Percentiles rank a stretch among this genome's conserved stretches.
Evolutionary conservation across 768 basidiomycete genomes (phyloP).

Genomic region (Crucibulum laeve): DNA sequence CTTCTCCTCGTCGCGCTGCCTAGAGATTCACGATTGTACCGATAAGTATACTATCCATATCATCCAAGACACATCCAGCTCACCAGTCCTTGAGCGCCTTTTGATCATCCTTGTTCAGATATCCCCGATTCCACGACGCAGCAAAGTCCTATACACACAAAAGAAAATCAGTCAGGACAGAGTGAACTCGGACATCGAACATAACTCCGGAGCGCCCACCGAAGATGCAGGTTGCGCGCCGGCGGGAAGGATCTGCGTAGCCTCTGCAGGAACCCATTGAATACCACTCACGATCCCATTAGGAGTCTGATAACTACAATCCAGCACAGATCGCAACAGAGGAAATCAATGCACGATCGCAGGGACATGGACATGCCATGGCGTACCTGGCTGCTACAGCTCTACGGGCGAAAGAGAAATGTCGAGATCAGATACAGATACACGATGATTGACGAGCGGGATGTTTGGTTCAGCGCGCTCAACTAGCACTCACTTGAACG

Average conservation of each 20-base stretch:
- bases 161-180: background rate
- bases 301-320: constrained; percentile 64
- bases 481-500: constrained; percentile 57
- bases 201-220: constrained; percentile 27
- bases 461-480: background rate
- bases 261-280: constrained; percentile 68
- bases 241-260: constrained; percentile 53
- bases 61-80: background rate
- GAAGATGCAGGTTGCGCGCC: constrained; percentile 57
- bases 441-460: background rate
- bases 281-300: constrained; percentile 65
- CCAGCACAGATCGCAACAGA: constrained; percentile 16
- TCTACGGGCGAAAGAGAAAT: constrained; percentile 30
- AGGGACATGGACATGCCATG: constrained; percentile 8
- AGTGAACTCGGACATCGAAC: background rate
- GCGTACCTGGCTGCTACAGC: constrained; percentile 71
- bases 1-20: constrained; percentile 45
- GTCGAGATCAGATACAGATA: constrained; percentile 10
- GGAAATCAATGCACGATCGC: constrained; percentile 6
- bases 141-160: constrained; percentile 45
- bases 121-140: constrained; percentile 48
- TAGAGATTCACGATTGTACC: constrained; percentile 12
- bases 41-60: too few relatives aligned
- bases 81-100: constrained; percentile 45
- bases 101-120: constrained; percentile 34